These are phyloP conservation scores for Phytophthora crassamura DNA, from an alignment of 352 stramenopile genomes.

Conservation along the genomic window DNA sequence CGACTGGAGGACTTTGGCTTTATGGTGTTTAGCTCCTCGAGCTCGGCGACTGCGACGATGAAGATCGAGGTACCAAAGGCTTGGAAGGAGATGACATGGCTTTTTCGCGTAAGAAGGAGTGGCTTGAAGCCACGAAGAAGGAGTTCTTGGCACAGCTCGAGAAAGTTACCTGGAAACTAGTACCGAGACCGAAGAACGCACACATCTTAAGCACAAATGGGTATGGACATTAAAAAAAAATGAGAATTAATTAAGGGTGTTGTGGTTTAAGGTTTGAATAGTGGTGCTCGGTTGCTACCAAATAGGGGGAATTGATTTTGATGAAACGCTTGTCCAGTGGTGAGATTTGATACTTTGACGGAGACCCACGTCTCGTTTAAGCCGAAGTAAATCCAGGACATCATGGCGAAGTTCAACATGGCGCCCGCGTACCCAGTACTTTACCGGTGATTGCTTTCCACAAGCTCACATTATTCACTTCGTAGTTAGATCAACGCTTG, in stretches of 20 bases:
- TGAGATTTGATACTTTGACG: constrained; percentile 12
- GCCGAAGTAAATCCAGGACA: constrained; percentile 24
- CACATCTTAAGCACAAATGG: constrained; percentile 23
- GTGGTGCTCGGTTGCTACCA: constrained; percentile 17
- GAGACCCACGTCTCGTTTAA: constrained; percentile 12
- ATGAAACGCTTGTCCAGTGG: constrained; percentile 19
- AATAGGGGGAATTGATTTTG: constrained; percentile 23
- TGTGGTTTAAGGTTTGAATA: constrained; percentile 15
- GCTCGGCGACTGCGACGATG: constrained; percentile 10
- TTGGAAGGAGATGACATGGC: constrained; percentile 16
- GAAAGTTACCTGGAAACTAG: constrained; percentile 18
- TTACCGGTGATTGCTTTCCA: no score
- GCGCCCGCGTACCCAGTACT: constrained; percentile 3
- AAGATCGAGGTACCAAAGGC: constrained; percentile 4
- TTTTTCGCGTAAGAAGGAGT: constrained; percentile 6
- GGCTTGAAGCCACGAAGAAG: constrained; percentile 13
- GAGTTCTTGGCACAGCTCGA: constrained; percentile 17
- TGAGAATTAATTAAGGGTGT: constrained; percentile 11
- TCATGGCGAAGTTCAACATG: constrained; percentile 19
- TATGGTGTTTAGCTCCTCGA: constrained; percentile 10
- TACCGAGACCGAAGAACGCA: constrained; percentile 5
- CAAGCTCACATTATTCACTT: no score
- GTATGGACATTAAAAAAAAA: constrained; percentile 16
- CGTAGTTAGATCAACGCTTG: no score
- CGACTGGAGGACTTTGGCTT: constrained; percentile 4